Conservation (phyloP, 768 basidiomycete genomes). For the Obba rivulosa region DNA sequence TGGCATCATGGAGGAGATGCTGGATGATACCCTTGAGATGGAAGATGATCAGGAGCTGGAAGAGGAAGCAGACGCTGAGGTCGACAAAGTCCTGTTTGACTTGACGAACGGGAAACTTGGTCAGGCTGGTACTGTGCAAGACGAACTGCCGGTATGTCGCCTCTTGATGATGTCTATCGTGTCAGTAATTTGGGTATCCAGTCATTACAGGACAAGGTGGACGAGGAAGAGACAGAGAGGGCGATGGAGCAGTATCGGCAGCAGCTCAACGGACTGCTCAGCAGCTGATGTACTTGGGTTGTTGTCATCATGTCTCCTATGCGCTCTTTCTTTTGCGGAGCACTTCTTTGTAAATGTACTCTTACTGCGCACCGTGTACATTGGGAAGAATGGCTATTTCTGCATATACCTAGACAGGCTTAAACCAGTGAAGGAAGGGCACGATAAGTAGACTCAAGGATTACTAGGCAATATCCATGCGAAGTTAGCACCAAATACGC, state of each 20-base stretch:
- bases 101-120: conserved; percentile 96
- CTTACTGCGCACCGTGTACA: background rate
- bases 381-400: too few relatives aligned
- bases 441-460: too few relatives aligned
- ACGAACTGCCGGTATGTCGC: conserved; percentile 67
- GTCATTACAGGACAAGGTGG: conserved; percentile 54
- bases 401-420: too few relatives aligned
- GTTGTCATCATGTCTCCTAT: background rate
- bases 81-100: conserved; percentile 94
- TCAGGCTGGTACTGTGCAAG: conserved; percentile 66
- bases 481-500: too few relatives aligned
- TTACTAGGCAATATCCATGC: too few relatives aligned
- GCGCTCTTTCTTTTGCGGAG: background rate
- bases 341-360: too few relatives aligned
- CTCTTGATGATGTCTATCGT: background rate
- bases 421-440: too few relatives aligned
- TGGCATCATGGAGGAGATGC: conserved; percentile 97
- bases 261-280: conserved; percentile 83
- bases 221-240: conserved; percentile 80
- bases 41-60: conserved; percentile 94
- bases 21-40: conserved; percentile 86
- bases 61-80: conserved; percentile 95
- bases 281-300: conserved; percentile 27
- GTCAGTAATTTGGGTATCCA: conserved; percentile 20
- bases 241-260: conserved; percentile 89